phyloP scores from a whole-genome alignment of 2,329 filamentous ascomycete species.

The Triangularia setosa region DNA sequence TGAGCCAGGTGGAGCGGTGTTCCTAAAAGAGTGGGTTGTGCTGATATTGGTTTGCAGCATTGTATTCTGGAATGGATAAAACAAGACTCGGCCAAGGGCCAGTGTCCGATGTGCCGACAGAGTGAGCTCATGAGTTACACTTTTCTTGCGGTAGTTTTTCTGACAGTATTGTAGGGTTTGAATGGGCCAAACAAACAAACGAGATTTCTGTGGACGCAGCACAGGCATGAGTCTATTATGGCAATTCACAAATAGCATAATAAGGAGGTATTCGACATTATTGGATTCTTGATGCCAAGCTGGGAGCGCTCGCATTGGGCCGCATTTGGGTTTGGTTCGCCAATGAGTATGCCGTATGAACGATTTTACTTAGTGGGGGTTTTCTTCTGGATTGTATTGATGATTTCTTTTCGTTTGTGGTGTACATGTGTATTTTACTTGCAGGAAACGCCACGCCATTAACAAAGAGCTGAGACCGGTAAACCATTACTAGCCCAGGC shows the following conservation, averaged over 20 bases:
- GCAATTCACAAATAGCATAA: too few species aligned
- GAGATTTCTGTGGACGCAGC: slow-evolving; percentile 20
- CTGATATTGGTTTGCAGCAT: slow-evolving; percentile 54
- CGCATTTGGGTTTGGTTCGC: background rate
- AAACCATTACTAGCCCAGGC: too few species aligned
- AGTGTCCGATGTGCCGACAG: slow-evolving; percentile 97
- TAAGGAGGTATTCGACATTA: too few species aligned
- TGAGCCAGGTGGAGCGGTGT: slow-evolving; percentile 35
- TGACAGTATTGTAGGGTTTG: slow-evolving; percentile 29
- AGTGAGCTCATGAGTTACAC: slow-evolving; percentile 49
- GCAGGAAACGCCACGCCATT: background rate
- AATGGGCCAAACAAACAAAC: slow-evolving; percentile 30
- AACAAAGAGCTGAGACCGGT: background rate
- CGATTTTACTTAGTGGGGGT: too few species aligned
- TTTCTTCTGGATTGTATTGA: background rate
- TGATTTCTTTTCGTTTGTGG: background rate
- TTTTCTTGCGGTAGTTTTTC: background rate
- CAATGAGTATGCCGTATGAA: background rate
- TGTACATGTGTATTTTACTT: background rate
- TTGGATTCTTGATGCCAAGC: background rate
- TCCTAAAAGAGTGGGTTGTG: slow-evolving; percentile 8
- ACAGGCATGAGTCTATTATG: slow-evolving; percentile 2
- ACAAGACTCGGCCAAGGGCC: slow-evolving; percentile 85
- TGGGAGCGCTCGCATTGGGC: background rate
- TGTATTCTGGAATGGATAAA: slow-evolving; percentile 96